These are phyloP conservation scores for Xerocomellus chrysenteron DNA, from an alignment of 768 basidiomycete species.

Conservation along the genomic window DNA sequence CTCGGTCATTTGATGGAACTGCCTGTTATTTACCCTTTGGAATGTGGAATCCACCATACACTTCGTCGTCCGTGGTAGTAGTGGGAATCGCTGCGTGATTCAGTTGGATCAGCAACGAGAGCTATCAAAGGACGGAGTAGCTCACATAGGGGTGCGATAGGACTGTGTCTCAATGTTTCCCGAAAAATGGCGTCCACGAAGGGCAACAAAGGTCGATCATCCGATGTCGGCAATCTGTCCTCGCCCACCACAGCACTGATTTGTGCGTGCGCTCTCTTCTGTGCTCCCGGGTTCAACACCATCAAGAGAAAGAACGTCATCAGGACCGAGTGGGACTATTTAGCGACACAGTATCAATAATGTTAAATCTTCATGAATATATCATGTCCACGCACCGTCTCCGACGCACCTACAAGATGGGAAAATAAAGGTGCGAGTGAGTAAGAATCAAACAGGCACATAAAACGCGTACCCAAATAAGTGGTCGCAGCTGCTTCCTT, in stretches of 20 bases:
- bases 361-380: not conserved
- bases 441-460: too few species aligned
- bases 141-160: slow-evolving; percentile 4
- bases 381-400: not conserved
- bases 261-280: too few species aligned
- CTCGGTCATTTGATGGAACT: too few species aligned
- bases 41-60: slow-evolving; percentile 46
- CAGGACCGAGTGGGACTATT: not conserved
- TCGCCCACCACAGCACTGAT: too few species aligned
- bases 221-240: not conserved
- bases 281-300: too few species aligned
- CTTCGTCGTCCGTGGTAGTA: slow-evolving; percentile 35
- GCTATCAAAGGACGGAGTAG: too few species aligned
- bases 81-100: slow-evolving; percentile 26
- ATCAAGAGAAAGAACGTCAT: too few species aligned
- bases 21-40: slow-evolving; percentile 32
- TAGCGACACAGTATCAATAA: not conserved
- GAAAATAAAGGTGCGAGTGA: not conserved
- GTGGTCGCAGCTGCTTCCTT: too few species aligned
- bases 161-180: not conserved
- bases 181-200: slow-evolving; percentile 11
- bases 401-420: not conserved
- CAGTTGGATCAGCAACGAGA: not conserved
- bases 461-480: too few species aligned
- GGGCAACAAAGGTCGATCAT: slow-evolving; percentile 11